Percentiles rank a stretch among this genome's conserved stretches.
Evolutionary conservation across 257 asterid genomes (phyloP).

Genomic region (Phtheirospermum japonicum): DNA sequence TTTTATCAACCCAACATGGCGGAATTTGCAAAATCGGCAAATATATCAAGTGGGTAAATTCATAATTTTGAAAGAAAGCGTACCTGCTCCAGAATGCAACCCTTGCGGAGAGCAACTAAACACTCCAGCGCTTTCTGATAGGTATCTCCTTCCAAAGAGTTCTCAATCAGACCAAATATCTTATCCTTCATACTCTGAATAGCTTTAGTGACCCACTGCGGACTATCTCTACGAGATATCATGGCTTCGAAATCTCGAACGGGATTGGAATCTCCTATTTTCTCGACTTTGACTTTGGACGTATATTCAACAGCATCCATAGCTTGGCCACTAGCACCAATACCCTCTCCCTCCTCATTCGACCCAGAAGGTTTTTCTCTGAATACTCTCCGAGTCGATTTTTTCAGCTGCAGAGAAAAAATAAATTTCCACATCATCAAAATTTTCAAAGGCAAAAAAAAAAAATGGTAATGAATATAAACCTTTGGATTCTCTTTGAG

Average conservation of each 20-base stretch:
- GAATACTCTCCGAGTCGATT: conserved; percentile 61
- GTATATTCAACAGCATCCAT: conserved; percentile 52
- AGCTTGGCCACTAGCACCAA: conserved; percentile 44
- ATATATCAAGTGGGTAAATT: background rate
- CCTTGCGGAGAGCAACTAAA: conserved; percentile 73
- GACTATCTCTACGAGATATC: conserved; percentile 81
- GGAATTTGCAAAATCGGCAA: too few species aligned
- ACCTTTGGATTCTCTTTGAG: conserved; percentile 96
- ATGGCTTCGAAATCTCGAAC: conserved; percentile 84
- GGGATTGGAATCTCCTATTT: conserved; percentile 65
- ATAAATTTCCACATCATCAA: conserved; percentile 20
- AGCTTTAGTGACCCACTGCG: conserved; percentile 77
- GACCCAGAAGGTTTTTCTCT: conserved; percentile 75
- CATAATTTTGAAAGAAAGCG: conserved; percentile 3
- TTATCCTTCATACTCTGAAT: conserved; percentile 67
- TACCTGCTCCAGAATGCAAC: conserved; percentile 91
- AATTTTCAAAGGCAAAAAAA: background rate
- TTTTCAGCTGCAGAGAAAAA: conserved; percentile 65
- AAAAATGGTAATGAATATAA: conserved; percentile 19
- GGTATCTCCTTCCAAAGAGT: conserved; percentile 58
- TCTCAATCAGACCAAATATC: conserved; percentile 61
- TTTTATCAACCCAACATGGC: too few species aligned
- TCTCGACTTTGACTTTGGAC: conserved; percentile 53
- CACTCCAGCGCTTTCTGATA: conserved; percentile 63
- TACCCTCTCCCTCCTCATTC: conserved; percentile 51